Evolutionary conservation across 306 rosid species (phyloP).

Genomic region (Quercus glauca): DNA sequence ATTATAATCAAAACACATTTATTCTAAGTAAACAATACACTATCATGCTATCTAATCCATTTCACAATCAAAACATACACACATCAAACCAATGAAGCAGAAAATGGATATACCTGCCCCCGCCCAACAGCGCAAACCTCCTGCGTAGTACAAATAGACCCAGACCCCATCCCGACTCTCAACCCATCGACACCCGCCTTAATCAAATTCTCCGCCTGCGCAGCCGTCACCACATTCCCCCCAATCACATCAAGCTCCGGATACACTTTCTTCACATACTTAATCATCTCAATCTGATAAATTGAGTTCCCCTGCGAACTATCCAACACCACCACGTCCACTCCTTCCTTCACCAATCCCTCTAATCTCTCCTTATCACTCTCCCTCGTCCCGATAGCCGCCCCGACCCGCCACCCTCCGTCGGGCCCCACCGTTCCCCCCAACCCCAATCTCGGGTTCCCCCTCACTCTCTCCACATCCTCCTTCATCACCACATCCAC

Average conservation of each 20-base stretch:
- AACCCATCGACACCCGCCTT: constrained; percentile 90
- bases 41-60: not conserved
- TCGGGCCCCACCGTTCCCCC: constrained; percentile 74
- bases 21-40: not conserved
- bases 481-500: constrained; percentile 59
- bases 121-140: constrained; percentile 97
- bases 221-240: constrained; percentile 88
- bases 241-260: constrained; percentile 82
- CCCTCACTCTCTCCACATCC: constrained; percentile 66
- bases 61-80: not conserved
- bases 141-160: constrained; percentile 93
- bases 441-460: constrained; percentile 58
- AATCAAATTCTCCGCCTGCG: constrained; percentile 85
- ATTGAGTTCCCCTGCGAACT: constrained; percentile 92
- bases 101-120: constrained; percentile 62
- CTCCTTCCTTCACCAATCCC: constrained; percentile 72
- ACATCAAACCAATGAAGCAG: not conserved
- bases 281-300: constrained; percentile 87
- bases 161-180: constrained; percentile 97
- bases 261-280: constrained; percentile 56
- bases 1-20: no score
- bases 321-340: constrained; percentile 79
- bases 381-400: constrained; percentile 84
- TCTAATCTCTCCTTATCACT: constrained; percentile 75
- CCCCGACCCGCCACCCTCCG: constrained; percentile 80